phyloP scores from a whole-genome alignment of 371 early-diverging fungal species.

The Mucor plumbeus region DNA sequence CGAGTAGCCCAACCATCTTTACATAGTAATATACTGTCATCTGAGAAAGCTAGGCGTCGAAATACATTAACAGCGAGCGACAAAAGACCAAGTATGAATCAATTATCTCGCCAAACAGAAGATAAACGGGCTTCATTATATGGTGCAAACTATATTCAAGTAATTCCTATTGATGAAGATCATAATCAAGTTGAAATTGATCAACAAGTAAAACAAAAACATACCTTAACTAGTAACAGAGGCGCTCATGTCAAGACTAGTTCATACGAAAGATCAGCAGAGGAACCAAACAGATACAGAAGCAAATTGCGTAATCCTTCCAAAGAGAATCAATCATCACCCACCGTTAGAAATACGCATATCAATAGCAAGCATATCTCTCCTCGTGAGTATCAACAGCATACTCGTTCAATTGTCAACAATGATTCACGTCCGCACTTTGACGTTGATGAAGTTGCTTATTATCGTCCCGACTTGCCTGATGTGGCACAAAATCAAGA shows the following conservation, averaged over 20 bases:
- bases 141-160: background rate
- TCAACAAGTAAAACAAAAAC: background rate
- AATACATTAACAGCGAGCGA: background rate
- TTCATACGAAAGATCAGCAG: background rate
- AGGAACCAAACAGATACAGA: slow-evolving; percentile 3
- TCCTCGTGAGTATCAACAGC: background rate
- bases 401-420: background rate
- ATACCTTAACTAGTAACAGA: background rate
- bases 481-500: background rate
- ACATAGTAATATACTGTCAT: background rate
- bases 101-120: background rate
- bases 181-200: background rate
- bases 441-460: background rate
- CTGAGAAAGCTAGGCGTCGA: background rate
- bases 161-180: background rate
- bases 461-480: background rate
- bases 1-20: background rate
- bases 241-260: background rate
- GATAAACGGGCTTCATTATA: background rate
- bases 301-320: background rate
- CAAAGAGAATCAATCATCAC: background rate
- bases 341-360: background rate
- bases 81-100: background rate
- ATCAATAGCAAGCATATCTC: background rate
- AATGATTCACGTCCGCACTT: background rate